A percentile compares a stretch with the other conserved stretches of the same genome.
Evolutionary conservation across 108 stramenopile genomes (phyloP).

Genomic region (Epipyxis sp.): DNA sequence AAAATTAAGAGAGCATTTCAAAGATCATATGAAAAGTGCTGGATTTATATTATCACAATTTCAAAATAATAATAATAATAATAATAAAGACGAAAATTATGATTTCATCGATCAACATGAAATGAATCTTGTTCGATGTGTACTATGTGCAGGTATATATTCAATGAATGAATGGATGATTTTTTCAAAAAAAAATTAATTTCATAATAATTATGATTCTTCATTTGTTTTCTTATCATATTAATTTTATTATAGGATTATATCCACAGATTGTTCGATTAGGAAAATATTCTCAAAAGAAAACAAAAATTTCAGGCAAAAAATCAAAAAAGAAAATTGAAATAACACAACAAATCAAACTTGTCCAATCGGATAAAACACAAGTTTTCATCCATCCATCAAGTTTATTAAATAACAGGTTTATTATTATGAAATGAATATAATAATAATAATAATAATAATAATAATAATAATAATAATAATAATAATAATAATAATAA

Average conservation of each 20-base stretch:
- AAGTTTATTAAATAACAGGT: slow-evolving; percentile 6
- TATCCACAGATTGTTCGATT: too few relatives aligned
- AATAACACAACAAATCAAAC: not conserved
- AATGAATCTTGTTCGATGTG: slow-evolving; percentile 1
- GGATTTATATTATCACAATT: not conserved
- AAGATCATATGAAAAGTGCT: not conserved
- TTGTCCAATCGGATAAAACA: not conserved
- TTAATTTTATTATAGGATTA: too few relatives aligned
- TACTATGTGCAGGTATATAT: not conserved
- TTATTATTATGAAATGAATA: too few relatives aligned
- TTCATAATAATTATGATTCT: too few relatives aligned
- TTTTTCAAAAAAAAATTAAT: too few relatives aligned
- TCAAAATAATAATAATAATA: not conserved
- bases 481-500: too few relatives aligned
- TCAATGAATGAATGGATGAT: not conserved
- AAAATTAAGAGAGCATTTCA: not conserved
- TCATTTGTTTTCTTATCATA: too few relatives aligned
- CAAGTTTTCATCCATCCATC: not conserved
- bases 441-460: too few relatives aligned
- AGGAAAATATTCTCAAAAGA: too few relatives aligned
- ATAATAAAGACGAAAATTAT: slow-evolving; percentile 2
- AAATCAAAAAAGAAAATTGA: too few relatives aligned
- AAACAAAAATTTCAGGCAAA: too few relatives aligned
- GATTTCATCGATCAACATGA: not conserved
- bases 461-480: too few relatives aligned